These are phyloP conservation scores for Helminthosporium solani DNA, from an alignment of 2,329 filamentous ascomycete species.

Conservation along the genomic window DNA sequence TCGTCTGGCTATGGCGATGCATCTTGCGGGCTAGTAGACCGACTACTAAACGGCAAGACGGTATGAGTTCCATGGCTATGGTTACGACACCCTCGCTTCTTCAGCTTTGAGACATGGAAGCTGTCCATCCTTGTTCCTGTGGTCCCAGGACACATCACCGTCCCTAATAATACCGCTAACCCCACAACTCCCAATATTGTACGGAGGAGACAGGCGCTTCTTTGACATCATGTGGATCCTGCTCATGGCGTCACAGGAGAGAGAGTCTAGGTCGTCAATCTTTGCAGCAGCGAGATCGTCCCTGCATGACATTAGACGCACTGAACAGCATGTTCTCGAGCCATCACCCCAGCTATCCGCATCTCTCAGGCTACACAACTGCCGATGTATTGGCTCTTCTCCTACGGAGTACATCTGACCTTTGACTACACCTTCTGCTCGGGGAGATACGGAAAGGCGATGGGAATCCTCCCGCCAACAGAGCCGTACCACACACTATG, in stretches of 20 bases:
- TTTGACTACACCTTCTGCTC: no score
- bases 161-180: conserved; percentile 13
- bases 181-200: conserved; percentile 8
- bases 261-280: not conserved
- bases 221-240: not conserved
- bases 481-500: not conserved
- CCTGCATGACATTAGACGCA: no score
- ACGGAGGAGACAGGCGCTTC: not conserved
- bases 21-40: conserved; percentile 16
- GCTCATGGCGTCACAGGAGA: not conserved
- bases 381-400: no score
- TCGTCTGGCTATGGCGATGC: conserved; percentile 4
- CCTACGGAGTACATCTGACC: no score
- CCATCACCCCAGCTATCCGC: no score
- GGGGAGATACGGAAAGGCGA: not conserved
- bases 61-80: conserved; percentile 13
- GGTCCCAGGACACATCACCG: conserved; percentile 14
- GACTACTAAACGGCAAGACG: conserved; percentile 16
- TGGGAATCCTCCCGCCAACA: not conserved
- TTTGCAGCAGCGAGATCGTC: no score
- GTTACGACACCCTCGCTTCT: conserved; percentile 17
- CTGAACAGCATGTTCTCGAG: no score
- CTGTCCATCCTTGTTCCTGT: conserved; percentile 6
- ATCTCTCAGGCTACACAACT: no score
- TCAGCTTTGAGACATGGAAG: conserved; percentile 5